phyloP scores from a whole-genome alignment of 345 rosid genomes.

The Hypericum perforatum region DNA sequence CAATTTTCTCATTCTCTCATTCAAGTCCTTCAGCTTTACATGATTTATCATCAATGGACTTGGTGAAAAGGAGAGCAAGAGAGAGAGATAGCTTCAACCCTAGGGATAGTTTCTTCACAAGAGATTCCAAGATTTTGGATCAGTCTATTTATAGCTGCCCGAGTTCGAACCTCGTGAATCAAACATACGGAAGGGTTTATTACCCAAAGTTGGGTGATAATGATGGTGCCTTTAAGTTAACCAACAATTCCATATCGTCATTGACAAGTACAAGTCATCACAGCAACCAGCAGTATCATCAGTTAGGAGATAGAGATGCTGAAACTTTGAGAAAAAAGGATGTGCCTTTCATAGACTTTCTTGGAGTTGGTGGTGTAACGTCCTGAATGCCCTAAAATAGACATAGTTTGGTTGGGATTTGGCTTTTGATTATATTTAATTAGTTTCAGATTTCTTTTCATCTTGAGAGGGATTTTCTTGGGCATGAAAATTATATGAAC shows the following conservation, averaged over 20 bases:
- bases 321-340: slow-evolving; percentile 21
- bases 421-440: slow-evolving; percentile 8
- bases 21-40: slow-evolving; percentile 18
- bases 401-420: slow-evolving; percentile 7
- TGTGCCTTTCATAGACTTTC: slow-evolving; percentile 58
- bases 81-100: slow-evolving; percentile 22
- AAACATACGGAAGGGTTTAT: neutral
- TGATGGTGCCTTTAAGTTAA: neutral
- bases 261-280: neutral
- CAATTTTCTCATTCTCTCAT: slow-evolving; percentile 23
- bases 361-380: slow-evolving; percentile 65
- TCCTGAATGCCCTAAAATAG: slow-evolving; percentile 25
- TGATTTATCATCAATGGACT: slow-evolving; percentile 19
- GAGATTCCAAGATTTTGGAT: slow-evolving; percentile 12
- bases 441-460: neutral
- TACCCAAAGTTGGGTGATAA: neutral
- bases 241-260: too few relatives aligned
- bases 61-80: slow-evolving; percentile 21
- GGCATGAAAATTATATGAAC: too few relatives aligned
- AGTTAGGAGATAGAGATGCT: slow-evolving; percentile 9
- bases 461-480: too few relatives aligned
- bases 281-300: slow-evolving; percentile 18
- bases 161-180: neutral
- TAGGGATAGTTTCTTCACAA: slow-evolving; percentile 9
- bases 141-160: neutral